Base-by-base conservation (phyloP, 495 filamentous ascomycete species). In the Aspergillus nanangensis region DNA sequence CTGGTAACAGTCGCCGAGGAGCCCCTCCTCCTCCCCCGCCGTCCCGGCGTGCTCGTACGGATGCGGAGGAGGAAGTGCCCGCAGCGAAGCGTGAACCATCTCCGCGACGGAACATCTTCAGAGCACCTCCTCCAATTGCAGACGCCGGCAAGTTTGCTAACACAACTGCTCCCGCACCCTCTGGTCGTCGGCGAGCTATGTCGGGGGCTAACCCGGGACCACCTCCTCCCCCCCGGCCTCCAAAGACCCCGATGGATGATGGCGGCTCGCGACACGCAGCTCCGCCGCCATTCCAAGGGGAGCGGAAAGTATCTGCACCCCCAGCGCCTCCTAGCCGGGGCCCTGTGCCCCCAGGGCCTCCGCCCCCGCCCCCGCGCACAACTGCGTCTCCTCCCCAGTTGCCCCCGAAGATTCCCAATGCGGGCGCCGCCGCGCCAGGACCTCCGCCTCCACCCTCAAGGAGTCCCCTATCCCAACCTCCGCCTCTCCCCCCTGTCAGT, bases 1-100 rank as follows among this genome's bases (percentile, higher is more conserved):
- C 83, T 18, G 83, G 83, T 31, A 73, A 71, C 36, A 84, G 83
- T 29, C 74, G 69, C 64, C 74, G 86, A 58, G 88, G 86, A 35
- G 78, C 83, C 15, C 84, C 88, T 14, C 91, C 92, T 41, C 88
- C 91, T 10, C 91, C 89, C 14, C 92, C 93, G 10, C 88, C 90
- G 42, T 74, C 88, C 23, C 81, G 90, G 49, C 80, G 88, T 53
- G 65, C 67, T 29, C 72, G 71, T 14, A 32, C 60, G 15, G 72
- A 77, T 22, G 54, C 58, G 24, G 74, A 75, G 20, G 72, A 81
- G 51, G 79, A 86, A 42, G 64, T 84, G 5, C 55, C 71, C 22
- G 58, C 72, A 41, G 65, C 74, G 21, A 46, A 38, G 3, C 79
- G 69, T 21, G 70, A 72, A 15, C 71, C 76, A 20, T 76, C 72